These are phyloP conservation scores for Wallacemonas collosoma DNA, from an alignment of 208 protist genomes.

Conservation along the genomic window DNA sequence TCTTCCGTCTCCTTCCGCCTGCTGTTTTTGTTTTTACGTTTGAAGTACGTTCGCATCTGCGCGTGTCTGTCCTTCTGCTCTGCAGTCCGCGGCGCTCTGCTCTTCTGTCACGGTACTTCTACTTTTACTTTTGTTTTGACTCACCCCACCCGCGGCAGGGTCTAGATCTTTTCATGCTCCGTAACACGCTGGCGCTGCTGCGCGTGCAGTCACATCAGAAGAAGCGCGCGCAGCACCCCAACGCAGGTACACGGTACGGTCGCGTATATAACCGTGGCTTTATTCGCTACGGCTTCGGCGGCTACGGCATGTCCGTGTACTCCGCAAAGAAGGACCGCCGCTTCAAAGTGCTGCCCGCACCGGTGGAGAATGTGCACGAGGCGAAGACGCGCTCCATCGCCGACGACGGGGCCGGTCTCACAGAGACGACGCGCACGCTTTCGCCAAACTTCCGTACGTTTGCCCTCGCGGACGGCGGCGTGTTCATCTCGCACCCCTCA, in stretches of 20 bases:
- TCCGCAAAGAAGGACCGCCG: constrained; percentile 79
- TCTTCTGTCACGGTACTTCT: background rate
- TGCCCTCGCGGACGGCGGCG: constrained; percentile 77
- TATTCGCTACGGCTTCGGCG: constrained; percentile 87
- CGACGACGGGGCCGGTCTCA: constrained; percentile 48
- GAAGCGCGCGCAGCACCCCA: constrained; percentile 78
- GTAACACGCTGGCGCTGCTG: constrained; percentile 45
- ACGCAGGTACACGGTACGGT: constrained; percentile 86
- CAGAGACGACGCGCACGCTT: constrained; percentile 66
- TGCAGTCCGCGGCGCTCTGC: background rate
- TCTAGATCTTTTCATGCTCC: constrained; percentile 49
- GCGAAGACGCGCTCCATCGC: constrained; percentile 22
- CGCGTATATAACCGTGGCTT: constrained; percentile 89
- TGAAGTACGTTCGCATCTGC: background rate
- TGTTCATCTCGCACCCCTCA: constrained; percentile 81
- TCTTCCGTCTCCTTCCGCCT: background rate
- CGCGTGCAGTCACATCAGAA: constrained; percentile 87
- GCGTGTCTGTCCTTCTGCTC: background rate
- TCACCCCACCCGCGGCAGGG: background rate
- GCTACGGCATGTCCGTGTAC: constrained; percentile 91
- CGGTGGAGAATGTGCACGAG: background rate
- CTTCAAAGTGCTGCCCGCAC: constrained; percentile 47
- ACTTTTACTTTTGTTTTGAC: constrained; percentile 12
- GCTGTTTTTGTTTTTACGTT: background rate
- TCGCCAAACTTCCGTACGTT: constrained; percentile 87